Evolutionary conservation across 1,139 yeast species (phyloP).

Genomic region (Candida labiduridarum): DNA sequence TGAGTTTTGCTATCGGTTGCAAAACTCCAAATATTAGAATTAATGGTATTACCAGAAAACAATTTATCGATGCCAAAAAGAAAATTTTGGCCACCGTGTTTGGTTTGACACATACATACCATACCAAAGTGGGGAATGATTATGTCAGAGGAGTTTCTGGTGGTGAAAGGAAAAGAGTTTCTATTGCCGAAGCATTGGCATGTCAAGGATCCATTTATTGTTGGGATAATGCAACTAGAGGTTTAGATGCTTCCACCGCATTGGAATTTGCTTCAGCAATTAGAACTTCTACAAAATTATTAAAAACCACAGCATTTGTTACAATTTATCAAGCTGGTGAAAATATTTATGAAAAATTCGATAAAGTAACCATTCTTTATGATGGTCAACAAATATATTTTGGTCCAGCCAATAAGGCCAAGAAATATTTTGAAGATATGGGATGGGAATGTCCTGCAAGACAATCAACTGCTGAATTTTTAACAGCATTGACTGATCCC

Average conservation of each 20-base stretch:
- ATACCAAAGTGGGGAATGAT: conserved; percentile 37
- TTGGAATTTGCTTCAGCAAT: conserved; percentile 65
- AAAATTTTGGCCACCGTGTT: conserved; percentile 56
- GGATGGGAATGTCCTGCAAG: conserved; percentile 64
- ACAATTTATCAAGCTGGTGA: conserved; percentile 72
- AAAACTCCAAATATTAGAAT: conserved; percentile 61
- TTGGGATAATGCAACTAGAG: conserved; percentile 84
- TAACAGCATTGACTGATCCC: conserved; percentile 71
- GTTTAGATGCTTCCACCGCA: conserved; percentile 75
- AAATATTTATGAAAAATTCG: conserved; percentile 61
- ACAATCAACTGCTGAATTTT: conserved; percentile 67
- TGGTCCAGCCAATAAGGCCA: conserved; percentile 58
- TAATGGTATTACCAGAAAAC: conserved; percentile 48
- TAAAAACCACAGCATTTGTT: conserved; percentile 59
- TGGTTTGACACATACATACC: conserved; percentile 47
- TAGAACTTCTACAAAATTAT: conserved; percentile 59
- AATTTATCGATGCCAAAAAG: conserved; percentile 50
- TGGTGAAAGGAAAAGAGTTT: conserved; percentile 83
- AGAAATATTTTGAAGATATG: conserved; percentile 57
- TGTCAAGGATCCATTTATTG: conserved; percentile 60
- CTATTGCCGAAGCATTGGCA: conserved; percentile 69
- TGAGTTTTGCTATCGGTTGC: conserved; percentile 60
- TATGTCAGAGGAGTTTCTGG: conserved; percentile 80
- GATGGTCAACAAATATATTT: conserved; percentile 60
- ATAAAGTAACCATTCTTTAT: conserved; percentile 64